These are phyloP conservation scores for Celoporthe dispersa DNA, from an alignment of 2,329 filamentous ascomycete species.

Conservation along the genomic window DNA sequence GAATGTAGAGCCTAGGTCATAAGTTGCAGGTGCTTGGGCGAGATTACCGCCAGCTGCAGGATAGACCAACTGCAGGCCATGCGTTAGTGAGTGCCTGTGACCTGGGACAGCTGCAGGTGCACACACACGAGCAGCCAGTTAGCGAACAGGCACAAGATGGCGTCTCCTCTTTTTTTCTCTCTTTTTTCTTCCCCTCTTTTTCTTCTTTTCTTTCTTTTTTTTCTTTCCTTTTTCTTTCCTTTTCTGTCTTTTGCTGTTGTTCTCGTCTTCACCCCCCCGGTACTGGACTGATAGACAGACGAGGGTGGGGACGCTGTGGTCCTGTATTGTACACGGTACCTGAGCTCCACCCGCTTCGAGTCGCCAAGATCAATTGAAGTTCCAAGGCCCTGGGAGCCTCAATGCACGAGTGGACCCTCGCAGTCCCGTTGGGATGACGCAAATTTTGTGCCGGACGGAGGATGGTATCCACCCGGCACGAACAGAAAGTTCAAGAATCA, in stretches of 20 bases:
- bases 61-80: slow-evolving; percentile 9
- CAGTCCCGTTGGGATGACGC: slow-evolving; percentile 10
- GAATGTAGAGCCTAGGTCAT: slow-evolving; percentile 11
- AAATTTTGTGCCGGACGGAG: not conserved
- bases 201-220: not conserved
- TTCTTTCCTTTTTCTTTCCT: not conserved
- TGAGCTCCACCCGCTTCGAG: slow-evolving; percentile 3
- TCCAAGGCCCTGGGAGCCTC: slow-evolving; percentile 10
- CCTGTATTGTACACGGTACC: slow-evolving; percentile 10
- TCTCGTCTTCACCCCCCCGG: not conserved
- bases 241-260: not conserved
- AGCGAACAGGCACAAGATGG: not conserved
- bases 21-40: slow-evolving; percentile 9
- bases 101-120: not conserved
- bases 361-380: slow-evolving; percentile 5
- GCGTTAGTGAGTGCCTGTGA: slow-evolving; percentile 7
- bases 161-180: not conserved
- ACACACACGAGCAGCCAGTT: too few relatives aligned
- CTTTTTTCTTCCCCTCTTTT: not conserved
- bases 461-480: not conserved
- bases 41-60: slow-evolving; percentile 1
- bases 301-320: not conserved
- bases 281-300: not conserved
- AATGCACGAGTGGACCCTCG: slow-evolving; percentile 10
- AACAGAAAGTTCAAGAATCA: not conserved